Conservation (phyloP, 345 rosid species). For the Rhizophora mangle region DNA sequence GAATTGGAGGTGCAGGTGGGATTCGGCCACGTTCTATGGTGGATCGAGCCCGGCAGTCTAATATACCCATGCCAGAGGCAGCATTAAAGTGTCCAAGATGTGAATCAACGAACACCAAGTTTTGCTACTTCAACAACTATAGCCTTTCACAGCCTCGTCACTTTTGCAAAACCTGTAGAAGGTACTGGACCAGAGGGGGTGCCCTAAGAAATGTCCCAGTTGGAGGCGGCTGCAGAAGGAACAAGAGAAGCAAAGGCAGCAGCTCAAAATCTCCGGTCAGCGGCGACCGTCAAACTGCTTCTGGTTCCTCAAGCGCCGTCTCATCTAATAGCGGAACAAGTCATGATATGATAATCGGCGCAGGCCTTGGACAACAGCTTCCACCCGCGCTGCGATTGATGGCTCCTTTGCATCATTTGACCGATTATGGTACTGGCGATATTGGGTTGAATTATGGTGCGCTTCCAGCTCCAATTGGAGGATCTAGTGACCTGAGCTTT, state of each 20-base stretch:
- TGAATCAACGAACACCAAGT: slow-evolving; percentile 1
- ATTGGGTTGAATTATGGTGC: slow-evolving; percentile 46
- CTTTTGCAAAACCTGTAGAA: slow-evolving; percentile 5
- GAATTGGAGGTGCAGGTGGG: slow-evolving; percentile 48
- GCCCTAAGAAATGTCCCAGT: slow-evolving; percentile 4
- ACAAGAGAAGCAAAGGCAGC: slow-evolving; percentile 6
- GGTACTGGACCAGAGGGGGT: slow-evolving; percentile 9
- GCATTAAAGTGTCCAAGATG: slow-evolving; percentile 6
- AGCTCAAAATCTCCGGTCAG: slow-evolving; percentile 2
- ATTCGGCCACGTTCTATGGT: slow-evolving; percentile 51
- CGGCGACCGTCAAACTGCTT: neutral
- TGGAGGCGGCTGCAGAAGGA: slow-evolving; percentile 4
- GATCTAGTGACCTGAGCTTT: slow-evolving; percentile 37
- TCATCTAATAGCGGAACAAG: slow-evolving; percentile 21
- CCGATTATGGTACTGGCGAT: slow-evolving; percentile 35
- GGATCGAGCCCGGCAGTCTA: neutral
- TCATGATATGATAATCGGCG: slow-evolving; percentile 28
- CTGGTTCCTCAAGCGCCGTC: neutral
- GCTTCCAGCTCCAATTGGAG: slow-evolving; percentile 34
- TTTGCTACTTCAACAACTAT: slow-evolving; percentile 4
- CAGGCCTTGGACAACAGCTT: slow-evolving; percentile 42
- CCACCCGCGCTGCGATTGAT: slow-evolving; percentile 44
- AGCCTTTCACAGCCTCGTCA: slow-evolving; percentile 6
- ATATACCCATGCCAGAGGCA: neutral
- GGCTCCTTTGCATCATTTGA: slow-evolving; percentile 50